Percentiles rank a stretch among this genome's conserved stretches.
Conservation (phyloP, 805 yeast genomes). For the Hanseniaspora thailandica region DNA sequence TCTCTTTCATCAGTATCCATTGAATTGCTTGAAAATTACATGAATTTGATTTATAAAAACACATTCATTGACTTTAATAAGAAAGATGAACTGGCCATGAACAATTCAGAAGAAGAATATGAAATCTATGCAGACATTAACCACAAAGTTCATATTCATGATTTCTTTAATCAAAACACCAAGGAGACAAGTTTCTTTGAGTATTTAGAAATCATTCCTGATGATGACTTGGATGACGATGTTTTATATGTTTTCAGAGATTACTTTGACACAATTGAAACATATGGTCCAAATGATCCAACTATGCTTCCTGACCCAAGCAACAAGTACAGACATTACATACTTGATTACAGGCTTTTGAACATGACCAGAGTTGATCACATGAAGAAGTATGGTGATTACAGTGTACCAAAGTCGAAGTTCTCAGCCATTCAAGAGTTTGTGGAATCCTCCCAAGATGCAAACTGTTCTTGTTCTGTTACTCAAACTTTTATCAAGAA, state of each 20-base stretch:
- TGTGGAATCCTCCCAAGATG: constrained; percentile 3
- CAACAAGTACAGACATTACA: constrained; percentile 31
- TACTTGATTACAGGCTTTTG: constrained; percentile 27
- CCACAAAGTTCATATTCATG: neutral
- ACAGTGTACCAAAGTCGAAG: neutral
- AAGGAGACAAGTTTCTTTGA: constrained; percentile 8
- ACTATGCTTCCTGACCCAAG: constrained; percentile 21
- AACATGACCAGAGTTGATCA: constrained; percentile 1
- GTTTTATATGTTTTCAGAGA: constrained; percentile 45
- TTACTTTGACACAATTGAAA: neutral
- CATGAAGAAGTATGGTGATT: neutral
- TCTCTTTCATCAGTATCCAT: constrained; percentile 6
- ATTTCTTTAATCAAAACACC: constrained; percentile 9
- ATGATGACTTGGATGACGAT: constrained; percentile 62
- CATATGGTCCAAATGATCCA: constrained; percentile 1
- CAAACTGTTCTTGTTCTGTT: constrained; percentile 8
- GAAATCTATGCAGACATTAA: neutral
- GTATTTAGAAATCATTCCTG: constrained; percentile 18
- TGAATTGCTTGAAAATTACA: constrained; percentile 11
- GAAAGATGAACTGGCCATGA: constrained; percentile 7
- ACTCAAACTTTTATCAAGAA: constrained; percentile 10
- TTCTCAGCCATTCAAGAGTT: constrained; percentile 12
- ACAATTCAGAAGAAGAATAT: neutral
- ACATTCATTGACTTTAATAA: constrained; percentile 11
- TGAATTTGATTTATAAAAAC: constrained; percentile 2